A percentile compares a stretch with the other conserved stretches of the same genome.
Conservation (phyloP, 1,284 basidiomycete species). For the Austroboletus niveus region DNA sequence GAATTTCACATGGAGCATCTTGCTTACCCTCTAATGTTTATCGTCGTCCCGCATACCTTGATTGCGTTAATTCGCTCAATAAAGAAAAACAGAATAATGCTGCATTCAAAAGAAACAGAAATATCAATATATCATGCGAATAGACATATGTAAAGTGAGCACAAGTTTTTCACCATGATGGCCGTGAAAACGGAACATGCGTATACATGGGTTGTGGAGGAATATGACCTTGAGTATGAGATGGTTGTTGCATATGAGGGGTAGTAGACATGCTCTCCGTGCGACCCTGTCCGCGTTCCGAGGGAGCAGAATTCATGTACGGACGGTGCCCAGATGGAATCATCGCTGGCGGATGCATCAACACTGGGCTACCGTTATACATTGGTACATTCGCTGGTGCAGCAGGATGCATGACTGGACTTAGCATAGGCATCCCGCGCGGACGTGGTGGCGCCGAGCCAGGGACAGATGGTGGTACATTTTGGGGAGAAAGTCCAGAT, state of each 20-base stretch:
- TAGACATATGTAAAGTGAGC: slow-evolving; percentile 21
- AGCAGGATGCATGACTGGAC: slow-evolving; percentile 64
- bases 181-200: slow-evolving; percentile 37
- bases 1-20: slow-evolving; percentile 13
- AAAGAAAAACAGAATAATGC: slow-evolving; percentile 29
- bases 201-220: slow-evolving; percentile 32
- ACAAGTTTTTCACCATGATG: slow-evolving; percentile 38
- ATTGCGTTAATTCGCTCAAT: neutral
- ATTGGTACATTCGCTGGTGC: slow-evolving; percentile 42
- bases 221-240: slow-evolving; percentile 27
- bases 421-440: slow-evolving; percentile 52
- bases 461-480: slow-evolving; percentile 36
- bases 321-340: slow-evolving; percentile 31
- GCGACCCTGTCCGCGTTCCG: slow-evolving; percentile 30
- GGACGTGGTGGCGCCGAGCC: slow-evolving; percentile 48
- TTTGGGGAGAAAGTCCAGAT: slow-evolving; percentile 47
- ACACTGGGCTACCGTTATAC: slow-evolving; percentile 65
- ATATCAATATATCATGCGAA: slow-evolving; percentile 35
- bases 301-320: slow-evolving; percentile 25
- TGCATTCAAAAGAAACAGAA: slow-evolving; percentile 28
- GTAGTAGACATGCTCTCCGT: slow-evolving; percentile 24
- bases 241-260: slow-evolving; percentile 29
- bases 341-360: slow-evolving; percentile 56
- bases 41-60: slow-evolving; percentile 2
- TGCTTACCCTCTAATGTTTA: slow-evolving; percentile 21